phyloP scores from a whole-genome alignment of 2,329 filamentous ascomycete species.

The Phialemoniopsis sp. region DNA sequence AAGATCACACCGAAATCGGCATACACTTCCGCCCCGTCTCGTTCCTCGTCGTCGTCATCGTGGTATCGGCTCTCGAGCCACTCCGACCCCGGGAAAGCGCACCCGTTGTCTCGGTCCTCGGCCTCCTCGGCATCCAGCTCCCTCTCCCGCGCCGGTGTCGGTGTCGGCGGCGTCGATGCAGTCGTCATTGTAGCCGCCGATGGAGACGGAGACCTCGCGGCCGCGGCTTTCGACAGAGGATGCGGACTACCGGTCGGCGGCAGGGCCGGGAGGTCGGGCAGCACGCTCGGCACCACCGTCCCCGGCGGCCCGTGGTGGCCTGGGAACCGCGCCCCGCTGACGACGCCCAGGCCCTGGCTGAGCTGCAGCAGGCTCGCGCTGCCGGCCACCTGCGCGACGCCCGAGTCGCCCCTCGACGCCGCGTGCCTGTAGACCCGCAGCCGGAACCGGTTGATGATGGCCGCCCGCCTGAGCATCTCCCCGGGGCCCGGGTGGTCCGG shows the following conservation, averaged over 20 bases:
- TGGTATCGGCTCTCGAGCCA: constrained; percentile 38
- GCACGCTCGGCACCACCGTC: not conserved
- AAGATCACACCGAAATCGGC: constrained; percentile 52
- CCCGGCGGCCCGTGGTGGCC: constrained; percentile 6
- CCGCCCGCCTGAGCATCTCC: constrained; percentile 56
- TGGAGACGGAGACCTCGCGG: not conserved
- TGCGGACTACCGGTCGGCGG: constrained; percentile 1
- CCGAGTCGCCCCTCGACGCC: constrained; percentile 20
- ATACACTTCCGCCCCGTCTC: constrained; percentile 41
- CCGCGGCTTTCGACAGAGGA: constrained; percentile 4
- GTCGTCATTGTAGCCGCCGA: not conserved
- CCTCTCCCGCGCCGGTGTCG: constrained; percentile 14
- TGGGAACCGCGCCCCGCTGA: constrained; percentile 25
- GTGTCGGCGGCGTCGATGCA: not conserved
- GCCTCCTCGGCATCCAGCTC: constrained; percentile 16
- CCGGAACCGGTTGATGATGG: constrained; percentile 60
- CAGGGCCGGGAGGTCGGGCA: not conserved
- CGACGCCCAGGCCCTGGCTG: constrained; percentile 24
- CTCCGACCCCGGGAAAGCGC: constrained; percentile 39
- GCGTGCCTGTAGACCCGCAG: constrained; percentile 37
- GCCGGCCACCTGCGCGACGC: constrained; percentile 24
- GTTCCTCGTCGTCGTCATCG: constrained; percentile 30
- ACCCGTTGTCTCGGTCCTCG: constrained; percentile 38
- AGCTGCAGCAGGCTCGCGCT: constrained; percentile 24
- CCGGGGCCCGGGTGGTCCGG: constrained; percentile 13